phyloP scores from a whole-genome alignment of 2,329 filamentous ascomycete genomes.

The Beauveria scarabaeidicola region DNA sequence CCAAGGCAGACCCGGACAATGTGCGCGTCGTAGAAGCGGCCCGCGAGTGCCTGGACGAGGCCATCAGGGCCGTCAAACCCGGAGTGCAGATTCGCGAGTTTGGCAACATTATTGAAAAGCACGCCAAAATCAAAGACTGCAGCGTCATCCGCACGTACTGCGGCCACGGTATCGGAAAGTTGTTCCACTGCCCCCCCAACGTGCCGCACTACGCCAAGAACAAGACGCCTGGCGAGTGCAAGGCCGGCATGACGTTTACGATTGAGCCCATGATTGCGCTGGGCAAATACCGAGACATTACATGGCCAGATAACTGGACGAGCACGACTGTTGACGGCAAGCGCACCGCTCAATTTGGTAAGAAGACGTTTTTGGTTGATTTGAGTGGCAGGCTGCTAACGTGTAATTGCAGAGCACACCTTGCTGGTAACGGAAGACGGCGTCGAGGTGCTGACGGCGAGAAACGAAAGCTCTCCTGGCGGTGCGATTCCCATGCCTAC shows the following conservation, averaged over 20 bases:
- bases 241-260: conserved; percentile 96
- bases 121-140: conserved; percentile 77
- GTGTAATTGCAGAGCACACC: conserved; percentile 56
- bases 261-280: conserved; percentile 98
- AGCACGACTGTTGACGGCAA: conserved; percentile 87
- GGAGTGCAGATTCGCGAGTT: conserved; percentile 89
- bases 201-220: conserved; percentile 98
- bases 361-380: conserved; percentile 23
- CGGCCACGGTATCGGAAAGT: conserved; percentile 85
- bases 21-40: conserved; percentile 88
- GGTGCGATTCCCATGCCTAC: conserved; percentile 56
- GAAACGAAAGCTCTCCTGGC: conserved; percentile 64
- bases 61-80: conserved; percentile 87
- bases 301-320: conserved; percentile 98
- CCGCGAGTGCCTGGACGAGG: conserved; percentile 79
- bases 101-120: conserved; percentile 90
- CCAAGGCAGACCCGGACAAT: conserved; percentile 72
- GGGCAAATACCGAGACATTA: conserved; percentile 84
- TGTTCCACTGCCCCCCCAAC: conserved; percentile 91
- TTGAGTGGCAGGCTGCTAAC: conserved; percentile 16
- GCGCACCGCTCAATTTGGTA: conserved; percentile 86
- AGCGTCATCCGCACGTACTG: conserved; percentile 94
- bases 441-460: conserved; percentile 72
- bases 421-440: conserved; percentile 75
- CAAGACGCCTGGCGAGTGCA: conserved; percentile 89